Conservation (phyloP, 345 rosid genomes). For the Rhizophora apiculata region DNA sequence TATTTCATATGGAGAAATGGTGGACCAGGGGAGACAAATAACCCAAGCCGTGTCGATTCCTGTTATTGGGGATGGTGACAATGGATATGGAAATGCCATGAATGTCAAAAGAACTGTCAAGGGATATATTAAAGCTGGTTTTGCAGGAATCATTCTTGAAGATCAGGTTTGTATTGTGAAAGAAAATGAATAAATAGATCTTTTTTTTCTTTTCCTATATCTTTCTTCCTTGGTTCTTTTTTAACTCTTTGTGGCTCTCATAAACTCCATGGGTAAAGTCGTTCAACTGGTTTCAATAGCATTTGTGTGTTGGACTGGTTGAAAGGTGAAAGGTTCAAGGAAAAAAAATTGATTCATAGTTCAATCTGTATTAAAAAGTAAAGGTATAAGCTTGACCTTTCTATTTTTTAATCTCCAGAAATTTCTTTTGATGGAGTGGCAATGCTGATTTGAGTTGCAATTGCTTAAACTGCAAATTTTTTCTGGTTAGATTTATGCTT, state of each 20-base stretch:
- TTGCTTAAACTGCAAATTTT: background rate
- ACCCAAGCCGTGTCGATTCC: constrained; percentile 73
- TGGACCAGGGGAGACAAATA: constrained; percentile 79
- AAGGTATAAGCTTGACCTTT: no score
- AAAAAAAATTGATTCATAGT: no score
- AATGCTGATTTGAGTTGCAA: background rate
- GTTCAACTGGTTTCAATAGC: background rate
- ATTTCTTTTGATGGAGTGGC: no score
- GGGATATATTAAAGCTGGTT: constrained; percentile 78
- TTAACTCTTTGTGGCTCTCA: background rate
- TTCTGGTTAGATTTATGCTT: constrained; percentile 12
- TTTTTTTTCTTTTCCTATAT: background rate
- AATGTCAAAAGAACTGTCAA: constrained; percentile 83
- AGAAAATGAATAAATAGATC: background rate
- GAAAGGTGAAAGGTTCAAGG: no score
- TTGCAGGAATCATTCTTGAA: constrained; percentile 81
- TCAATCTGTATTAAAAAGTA: no score
- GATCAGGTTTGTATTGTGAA: constrained; percentile 56
- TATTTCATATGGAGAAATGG: constrained; percentile 85
- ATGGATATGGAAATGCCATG: constrained; percentile 81
- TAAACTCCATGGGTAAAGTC: background rate
- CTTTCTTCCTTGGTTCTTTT: background rate
- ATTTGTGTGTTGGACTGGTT: background rate
- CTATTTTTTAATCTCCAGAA: no score
- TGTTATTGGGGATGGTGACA: constrained; percentile 84